Base-by-base conservation (phyloP, 2,329 filamentous ascomycete genomes). In the Fusarium longipes region DNA sequence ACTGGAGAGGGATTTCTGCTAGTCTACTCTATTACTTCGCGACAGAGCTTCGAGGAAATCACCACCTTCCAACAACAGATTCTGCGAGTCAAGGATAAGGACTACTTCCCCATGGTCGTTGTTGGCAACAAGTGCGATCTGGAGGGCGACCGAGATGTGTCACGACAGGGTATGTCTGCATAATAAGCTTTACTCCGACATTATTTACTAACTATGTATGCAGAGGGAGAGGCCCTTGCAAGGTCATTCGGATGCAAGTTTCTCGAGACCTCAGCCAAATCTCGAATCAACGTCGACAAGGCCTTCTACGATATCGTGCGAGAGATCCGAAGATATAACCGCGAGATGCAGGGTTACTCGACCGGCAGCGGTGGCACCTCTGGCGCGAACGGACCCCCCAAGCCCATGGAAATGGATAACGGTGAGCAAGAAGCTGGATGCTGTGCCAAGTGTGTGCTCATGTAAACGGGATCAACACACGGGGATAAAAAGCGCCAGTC, bases 71-170 rank as follows among this genome's bases (percentile, higher is more conserved):
- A 98, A 82, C 94, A 98, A 85, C 96, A 99, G 82, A 99, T 99
- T 78, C 86, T 99, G 73, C 86, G 96, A 73, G 96, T 99, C 75
- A 99, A 99, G 87, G 96, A 98, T 84, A 98, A 97, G 88, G 96
- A 99, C 82, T 97, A 97, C 81, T 99, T 99, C 85, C 96, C 96
- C 73, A 98, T 99, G 85, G 97, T 98, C 59, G 92, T 99, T 43
- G 96, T 98, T 39, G 96, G 93, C 74, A 99, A 99, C 88, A 99
- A 99, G 87, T 97, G 95, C 83, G 96, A 99, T 93, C 83, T 99
- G 79, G 95, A 97, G 77, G 85, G 86, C 73, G 95, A 99, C 82
- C 89, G 96, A 77, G 92, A 95, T 75, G 96, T 99, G 62, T 91
- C 93, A 69, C 90, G 91, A 83, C 90, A 96, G 88, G 95, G 95